Evolutionary conservation across 441 rosid species (phyloP), one percentile per base, ranked within the genome.

Genomic region (Gossypium lobatum): DNA sequence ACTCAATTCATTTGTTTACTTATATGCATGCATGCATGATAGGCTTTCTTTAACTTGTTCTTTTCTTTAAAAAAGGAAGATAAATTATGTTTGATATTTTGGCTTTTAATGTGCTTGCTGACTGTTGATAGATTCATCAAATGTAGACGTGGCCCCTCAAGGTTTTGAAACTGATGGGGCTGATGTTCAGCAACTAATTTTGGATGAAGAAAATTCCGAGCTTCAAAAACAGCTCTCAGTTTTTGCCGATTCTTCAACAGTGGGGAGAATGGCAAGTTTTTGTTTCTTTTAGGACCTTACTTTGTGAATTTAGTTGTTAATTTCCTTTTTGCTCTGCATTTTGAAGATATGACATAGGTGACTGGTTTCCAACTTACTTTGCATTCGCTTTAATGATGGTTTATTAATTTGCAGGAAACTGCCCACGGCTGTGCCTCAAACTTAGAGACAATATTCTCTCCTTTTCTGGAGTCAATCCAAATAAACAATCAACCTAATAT

Each of bases 381-480:
- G 53, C 72, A 10, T 4, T 45, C 10, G 4, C 58, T 55, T 58
- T 14, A 26, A 72, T 71, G 46, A 63, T 13, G 26, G 58, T 50
- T 80, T 21, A 39, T 65, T 63, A 13, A 65, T 53, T 74, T 80
- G 73, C 82, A 89, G 93, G 93, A 89, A 67, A 60, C 83, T 72
- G 39, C 69, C 37, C 76, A 75, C 54, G 31, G 75, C 28, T 79
- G 81, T 71, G 57, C 80, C 75, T 78, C 89, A 45, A 78, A 78
- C 74, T 68, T 80, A 66, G 92, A 84, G 79, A 86, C 92, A 31
- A 89, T 89, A 59, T 88, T 89, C 80, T 89, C 94, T 73, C 92
- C 89, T 69, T 64, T 79, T 77, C 57, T 88, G 75, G 92, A 88
- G 81, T 83, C 83, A 73, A 59, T 77, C 63, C 86, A 81, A 73